Base-by-base conservation (phyloP, 1,284 basidiomycete species). In the Fomitopsis schrenkii region DNA sequence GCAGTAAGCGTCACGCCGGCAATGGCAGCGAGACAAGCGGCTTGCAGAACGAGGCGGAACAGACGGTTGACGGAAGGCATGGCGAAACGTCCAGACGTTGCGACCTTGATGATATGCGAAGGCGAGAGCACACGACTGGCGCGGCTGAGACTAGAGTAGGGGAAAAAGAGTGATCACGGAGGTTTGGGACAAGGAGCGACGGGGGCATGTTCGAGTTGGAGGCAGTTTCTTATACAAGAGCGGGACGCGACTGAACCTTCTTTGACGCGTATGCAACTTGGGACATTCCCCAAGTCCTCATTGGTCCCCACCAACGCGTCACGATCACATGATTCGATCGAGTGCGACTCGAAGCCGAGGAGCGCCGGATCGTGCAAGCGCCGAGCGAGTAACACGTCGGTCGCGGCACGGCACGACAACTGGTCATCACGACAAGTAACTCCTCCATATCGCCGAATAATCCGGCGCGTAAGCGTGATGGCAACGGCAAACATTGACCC, bases 61-160 rank as follows among this genome's bases (percentile, higher is more conserved):
- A 70, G 66, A 57, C 71, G 75, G 63, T 72, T 68, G 66, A 78
- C 63, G 58, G 72, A 75, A 65, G 74, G 74, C 80, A 80, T 79
- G 65, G 59, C 62, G 55, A 60, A 63, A 60, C 36, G 55, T 55
- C 61, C 44, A 57, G 54, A 65, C 26, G 55, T 41, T 59, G 56
- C 30, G 38, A 35, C 36, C 36, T 44, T 38, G 56, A 55, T 6
- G 55, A 17, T 61, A 38, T 42, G 48, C 56, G 48, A 50, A 33
- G 48, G 30, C 46, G 50, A 33, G 35, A 63, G 50, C 44, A 28
- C 40, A 71, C 71, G 71, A 61, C 71, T 72, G 64, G 69, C 71
- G 69, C 70, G 57, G 52, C 36, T 50, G 35, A 58, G 59, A 64
- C 58, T 64, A 64, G 59, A 63, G 35, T 67, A 64, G 54, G 60